Evolutionary conservation across 129 eudicot genomes (phyloP).

Genomic region (Lactuca sativa): DNA sequence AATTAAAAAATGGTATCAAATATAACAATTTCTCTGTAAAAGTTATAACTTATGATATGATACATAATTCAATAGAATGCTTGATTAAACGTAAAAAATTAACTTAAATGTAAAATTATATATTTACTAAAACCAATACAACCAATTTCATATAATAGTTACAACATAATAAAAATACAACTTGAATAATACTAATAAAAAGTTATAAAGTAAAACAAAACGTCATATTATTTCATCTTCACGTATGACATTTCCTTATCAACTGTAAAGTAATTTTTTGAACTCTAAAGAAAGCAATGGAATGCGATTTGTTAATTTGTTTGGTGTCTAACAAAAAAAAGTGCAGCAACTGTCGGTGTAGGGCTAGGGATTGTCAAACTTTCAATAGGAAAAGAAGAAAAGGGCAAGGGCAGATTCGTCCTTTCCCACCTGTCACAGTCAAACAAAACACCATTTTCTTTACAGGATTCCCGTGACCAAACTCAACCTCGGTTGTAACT

Average conservation of each 20-base stretch:
- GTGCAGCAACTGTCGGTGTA: conserved; percentile 9
- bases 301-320: not conserved
- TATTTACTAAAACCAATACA: not conserved
- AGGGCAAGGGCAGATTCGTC: conserved; percentile 8
- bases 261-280: not conserved
- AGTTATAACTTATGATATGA: not conserved
- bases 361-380: not conserved
- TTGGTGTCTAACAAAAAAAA: conserved; percentile 11
- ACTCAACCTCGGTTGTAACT: not conserved
- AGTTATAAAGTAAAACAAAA: not conserved
- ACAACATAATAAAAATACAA: not conserved
- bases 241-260: not conserved
- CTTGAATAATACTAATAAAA: not conserved
- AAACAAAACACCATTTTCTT: conserved; percentile 1
- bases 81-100: too few relatives aligned
- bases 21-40: not conserved
- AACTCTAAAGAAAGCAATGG: not conserved
- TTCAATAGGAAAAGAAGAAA: not conserved
- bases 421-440: not conserved
- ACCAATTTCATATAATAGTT: not conserved
- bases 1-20: too few relatives aligned
- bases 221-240: not conserved
- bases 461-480: conserved; percentile 23
- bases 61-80: too few relatives aligned
- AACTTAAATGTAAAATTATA: not conserved